Evolutionary conservation across 1,284 basidiomycete genomes (phyloP), one percentile per base, ranked within the genome.

Genomic region (Microbotryum silenes-acaulis): DNA sequence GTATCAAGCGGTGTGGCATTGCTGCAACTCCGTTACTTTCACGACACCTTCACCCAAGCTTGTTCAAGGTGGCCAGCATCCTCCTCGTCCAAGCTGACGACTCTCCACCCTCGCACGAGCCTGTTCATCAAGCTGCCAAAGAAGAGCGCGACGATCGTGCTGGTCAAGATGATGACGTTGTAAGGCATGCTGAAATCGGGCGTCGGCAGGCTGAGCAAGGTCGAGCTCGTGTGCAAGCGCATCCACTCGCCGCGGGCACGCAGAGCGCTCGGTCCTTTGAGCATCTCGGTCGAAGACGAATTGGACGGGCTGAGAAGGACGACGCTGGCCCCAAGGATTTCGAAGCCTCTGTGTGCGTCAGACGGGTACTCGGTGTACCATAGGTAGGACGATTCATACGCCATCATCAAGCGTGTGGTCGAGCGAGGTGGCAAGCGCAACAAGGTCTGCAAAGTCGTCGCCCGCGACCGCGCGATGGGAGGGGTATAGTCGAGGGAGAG

Each of bases 101-200:
- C 75, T 3, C 85, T 82, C 81, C 87, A 90, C 70, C 82, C 82
- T 64, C 94, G 79, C 50, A 90, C 88, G 72, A 97, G 77, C 52
- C 86, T 75, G 72, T 97, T 97, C 77, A 97, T 90, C 52, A 94
- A 78, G 68, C 84, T 88, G 48, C 94, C 94, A 75, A 98, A 97
- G 65, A 94, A 87, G 64, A 97, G 83, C 44, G 94, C 92, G 64
- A 93, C 83, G 54, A 96, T 79, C 10, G 91, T 92, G 72, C 86
- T 90, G 60, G 85, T 91, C 80, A 97, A 87, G 72, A 96, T 94
- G 75, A 97, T 97, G 65, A 97, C 93, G 76, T 97, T 99, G 78
- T 97, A 98, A 14, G 94, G 93, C 92, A 98, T 97, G 72, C 89
- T 93, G 76, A 98, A 98, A 77, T 98, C 94, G 0, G 96, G 96